Conservation (phyloP, 805 yeast species). For the Teunomyces barrocoloradensis region DNA sequence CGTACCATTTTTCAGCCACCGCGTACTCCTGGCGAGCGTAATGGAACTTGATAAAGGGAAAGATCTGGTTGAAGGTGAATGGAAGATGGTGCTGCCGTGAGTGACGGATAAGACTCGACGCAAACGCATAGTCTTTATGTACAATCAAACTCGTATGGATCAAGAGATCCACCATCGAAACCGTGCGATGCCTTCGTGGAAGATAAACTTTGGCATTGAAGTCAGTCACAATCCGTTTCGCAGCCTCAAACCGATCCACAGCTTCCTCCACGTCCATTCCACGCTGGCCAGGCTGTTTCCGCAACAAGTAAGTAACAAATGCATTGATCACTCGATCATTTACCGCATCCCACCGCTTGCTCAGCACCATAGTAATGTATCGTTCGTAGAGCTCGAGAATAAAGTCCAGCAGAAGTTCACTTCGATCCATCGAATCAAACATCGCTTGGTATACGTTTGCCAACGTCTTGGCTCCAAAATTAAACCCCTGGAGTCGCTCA, state of each 20-base stretch:
- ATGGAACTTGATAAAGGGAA: slow-evolving; percentile 38
- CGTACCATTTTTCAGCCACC: slow-evolving; percentile 38
- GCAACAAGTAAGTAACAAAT: slow-evolving; percentile 8
- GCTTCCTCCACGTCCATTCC: slow-evolving; percentile 15
- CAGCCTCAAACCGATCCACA: slow-evolving; percentile 15
- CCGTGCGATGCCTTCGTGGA: slow-evolving; percentile 14
- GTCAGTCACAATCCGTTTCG: slow-evolving; percentile 25
- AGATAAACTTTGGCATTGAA: slow-evolving; percentile 18
- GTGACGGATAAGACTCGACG: slow-evolving; percentile 25
- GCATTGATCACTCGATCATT: slow-evolving; percentile 11
- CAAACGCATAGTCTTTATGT: slow-evolving; percentile 36
- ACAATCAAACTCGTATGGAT: slow-evolving; percentile 26
- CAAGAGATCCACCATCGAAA: slow-evolving; percentile 29
- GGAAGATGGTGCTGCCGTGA: slow-evolving; percentile 27
- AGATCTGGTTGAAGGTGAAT: slow-evolving; percentile 38
- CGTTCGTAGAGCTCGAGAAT: slow-evolving; percentile 19
- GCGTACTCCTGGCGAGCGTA: slow-evolving; percentile 27
- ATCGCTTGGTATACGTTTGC: slow-evolving; percentile 23
- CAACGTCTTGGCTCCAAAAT: slow-evolving; percentile 19
- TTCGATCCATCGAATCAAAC: slow-evolving; percentile 14
- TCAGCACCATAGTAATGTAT: slow-evolving; percentile 14
- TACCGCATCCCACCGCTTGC: background rate
- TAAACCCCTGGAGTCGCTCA: slow-evolving; percentile 18
- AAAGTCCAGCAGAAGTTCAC: slow-evolving; percentile 14
- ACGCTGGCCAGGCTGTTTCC: slow-evolving; percentile 7